These are phyloP conservation scores for Colletotrichum lupini DNA, from an alignment of 2,329 filamentous ascomycete species.

Conservation along the genomic window DNA sequence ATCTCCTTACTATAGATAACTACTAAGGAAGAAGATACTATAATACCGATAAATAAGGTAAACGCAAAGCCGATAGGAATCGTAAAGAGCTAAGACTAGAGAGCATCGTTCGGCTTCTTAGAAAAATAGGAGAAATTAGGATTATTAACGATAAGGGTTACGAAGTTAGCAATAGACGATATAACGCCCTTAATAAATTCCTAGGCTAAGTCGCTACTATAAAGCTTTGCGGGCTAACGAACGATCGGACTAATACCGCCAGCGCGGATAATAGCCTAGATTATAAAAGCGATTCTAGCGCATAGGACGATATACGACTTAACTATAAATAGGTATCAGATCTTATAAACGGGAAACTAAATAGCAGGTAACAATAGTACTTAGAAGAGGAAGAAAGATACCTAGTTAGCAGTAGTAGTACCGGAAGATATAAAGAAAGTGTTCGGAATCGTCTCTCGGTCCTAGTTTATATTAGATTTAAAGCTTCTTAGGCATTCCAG, in stretches of 20 bases:
- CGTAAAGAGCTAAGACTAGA: conserved; percentile 83
- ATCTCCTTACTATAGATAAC: conserved; percentile 74
- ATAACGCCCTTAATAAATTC: conserved; percentile 87
- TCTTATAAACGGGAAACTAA: conserved; percentile 89
- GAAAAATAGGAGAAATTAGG: conserved; percentile 91
- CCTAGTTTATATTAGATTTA: conserved; percentile 40
- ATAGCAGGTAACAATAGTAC: conserved; percentile 82
- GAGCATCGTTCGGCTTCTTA: conserved; percentile 76
- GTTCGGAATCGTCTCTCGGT: conserved; percentile 71
- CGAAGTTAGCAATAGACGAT: conserved; percentile 91
- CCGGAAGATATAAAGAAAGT: conserved; percentile 72
- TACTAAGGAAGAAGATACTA: conserved; percentile 78
- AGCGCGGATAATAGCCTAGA: conserved; percentile 86
- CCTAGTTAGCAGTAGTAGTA: conserved; percentile 79
- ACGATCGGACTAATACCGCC: conserved; percentile 88
- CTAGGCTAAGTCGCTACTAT: conserved; percentile 81
- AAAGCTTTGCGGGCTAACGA: conserved; percentile 69
- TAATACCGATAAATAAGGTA: conserved; percentile 87
- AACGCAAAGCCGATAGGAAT: conserved; percentile 79
- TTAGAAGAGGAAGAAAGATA: conserved; percentile 92
- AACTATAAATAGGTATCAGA: conserved; percentile 90
- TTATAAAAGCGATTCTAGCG: conserved; percentile 87
- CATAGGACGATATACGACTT: conserved; percentile 87
- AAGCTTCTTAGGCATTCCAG: background rate
- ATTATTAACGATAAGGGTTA: conserved; percentile 84